These are phyloP conservation scores for Fusarium sp. DNA, from an alignment of 2,329 filamentous ascomycete species.

Conservation along the genomic window DNA sequence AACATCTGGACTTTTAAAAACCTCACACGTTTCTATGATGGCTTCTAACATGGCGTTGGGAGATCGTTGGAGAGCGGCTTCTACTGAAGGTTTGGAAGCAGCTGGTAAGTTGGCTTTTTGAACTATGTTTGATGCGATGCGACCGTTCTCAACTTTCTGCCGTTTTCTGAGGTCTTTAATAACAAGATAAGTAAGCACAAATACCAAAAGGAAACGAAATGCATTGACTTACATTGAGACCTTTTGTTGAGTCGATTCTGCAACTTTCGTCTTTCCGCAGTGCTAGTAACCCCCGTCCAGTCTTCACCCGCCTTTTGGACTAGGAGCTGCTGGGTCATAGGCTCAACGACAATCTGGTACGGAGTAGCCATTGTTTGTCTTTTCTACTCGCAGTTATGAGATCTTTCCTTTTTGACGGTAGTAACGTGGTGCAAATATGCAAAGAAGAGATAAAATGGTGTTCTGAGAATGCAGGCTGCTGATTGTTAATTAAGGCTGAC, in stretches of 20 bases:
- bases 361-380: constrained; percentile 4
- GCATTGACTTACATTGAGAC: neutral
- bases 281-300: constrained; percentile 23
- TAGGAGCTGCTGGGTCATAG: constrained; percentile 16
- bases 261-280: constrained; percentile 21
- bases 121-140: neutral
- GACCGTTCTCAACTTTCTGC: neutral
- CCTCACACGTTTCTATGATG: constrained; percentile 8
- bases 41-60: neutral
- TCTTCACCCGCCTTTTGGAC: constrained; percentile 16
- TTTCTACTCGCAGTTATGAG: no score
- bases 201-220: no score
- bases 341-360: constrained; percentile 16
- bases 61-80: accelerated
- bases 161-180: constrained; percentile 6
- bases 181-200: no score
- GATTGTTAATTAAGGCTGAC: neutral
- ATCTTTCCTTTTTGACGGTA: no score
- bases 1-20: neutral
- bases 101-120: neutral
- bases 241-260: constrained; percentile 30
- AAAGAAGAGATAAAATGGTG: neutral
- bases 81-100: neutral
- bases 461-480: neutral
- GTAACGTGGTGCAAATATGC: neutral